A percentile compares a stretch with the other conserved stretches of the same genome.
Conservation (phyloP, 163 green algal genomes). For the Scenedesmus sp. region DNA sequence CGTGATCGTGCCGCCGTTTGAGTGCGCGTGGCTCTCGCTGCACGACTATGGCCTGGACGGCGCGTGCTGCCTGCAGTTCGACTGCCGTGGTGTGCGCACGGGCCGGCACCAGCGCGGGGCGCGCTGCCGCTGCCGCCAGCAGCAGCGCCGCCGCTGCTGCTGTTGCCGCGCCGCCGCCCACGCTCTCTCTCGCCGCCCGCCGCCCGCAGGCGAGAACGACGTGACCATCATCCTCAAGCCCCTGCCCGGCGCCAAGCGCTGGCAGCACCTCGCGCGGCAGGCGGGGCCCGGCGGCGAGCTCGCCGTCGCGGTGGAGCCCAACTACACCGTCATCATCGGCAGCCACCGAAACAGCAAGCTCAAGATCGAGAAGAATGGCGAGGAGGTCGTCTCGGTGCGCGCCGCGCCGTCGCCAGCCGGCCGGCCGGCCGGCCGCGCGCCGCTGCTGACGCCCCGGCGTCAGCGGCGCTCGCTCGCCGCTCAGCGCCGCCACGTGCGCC, state of each 20-base stretch:
- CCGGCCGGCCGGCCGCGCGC: too few relatives aligned
- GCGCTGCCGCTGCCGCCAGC: too few relatives aligned
- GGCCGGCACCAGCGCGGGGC: too few relatives aligned
- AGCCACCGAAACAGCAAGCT: constrained; percentile 91
- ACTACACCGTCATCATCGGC: constrained; percentile 94
- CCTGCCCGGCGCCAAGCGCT: constrained; percentile 70
- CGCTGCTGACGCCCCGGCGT: too few relatives aligned
- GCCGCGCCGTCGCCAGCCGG: not conserved
- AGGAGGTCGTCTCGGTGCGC: constrained; percentile 25
- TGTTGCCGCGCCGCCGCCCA: not conserved
- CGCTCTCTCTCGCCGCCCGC: not conserved
- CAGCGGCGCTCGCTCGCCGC: too few relatives aligned
- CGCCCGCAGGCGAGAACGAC: constrained; percentile 78
- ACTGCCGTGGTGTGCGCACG: constrained; percentile 28
- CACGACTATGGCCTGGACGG: constrained; percentile 50
- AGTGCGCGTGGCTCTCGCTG: constrained; percentile 88
- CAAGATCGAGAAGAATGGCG: constrained; percentile 76
- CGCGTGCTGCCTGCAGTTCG: constrained; percentile 33
- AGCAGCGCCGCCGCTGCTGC: not conserved
- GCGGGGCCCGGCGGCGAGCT: constrained; percentile 10
- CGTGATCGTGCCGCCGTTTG: constrained; percentile 86
- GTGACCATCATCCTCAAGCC: constrained; percentile 87
- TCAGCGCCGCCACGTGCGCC: too few relatives aligned
- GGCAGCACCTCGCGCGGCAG: constrained; percentile 66
- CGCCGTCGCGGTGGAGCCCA: constrained; percentile 59